Evolutionary conservation across 805 yeast species (phyloP), one percentile per base, ranked within the genome.

Genomic region (Starmera pachycereana): DNA sequence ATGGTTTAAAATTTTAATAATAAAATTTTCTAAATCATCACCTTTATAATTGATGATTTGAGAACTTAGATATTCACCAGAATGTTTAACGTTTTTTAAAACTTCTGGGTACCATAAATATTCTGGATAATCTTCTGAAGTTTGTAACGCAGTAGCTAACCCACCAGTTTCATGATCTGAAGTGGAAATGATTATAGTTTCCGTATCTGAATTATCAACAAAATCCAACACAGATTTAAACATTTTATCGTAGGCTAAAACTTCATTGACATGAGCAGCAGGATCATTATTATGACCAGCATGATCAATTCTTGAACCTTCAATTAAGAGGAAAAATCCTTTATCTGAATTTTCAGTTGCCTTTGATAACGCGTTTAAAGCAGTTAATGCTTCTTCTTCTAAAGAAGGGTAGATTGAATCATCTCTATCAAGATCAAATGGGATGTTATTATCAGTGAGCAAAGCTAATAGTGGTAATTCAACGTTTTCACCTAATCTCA

Each of bases 81-180:
- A 81, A 53, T 82, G 87, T 10, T 74, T 66, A 19, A 85, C 83
- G 46, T 78, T 74, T 34, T 69, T 59, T 41, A 89, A 68, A 14
- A 75, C 85, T 54, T 82, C 78, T 1, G 97, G 97, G 51, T 71
- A 74, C 96, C 96, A 89, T 43, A 76, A 54, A 54, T 88, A 88
- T 43, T 87, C 95, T 2, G 97, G 97, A 57, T 88, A 87, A 1
- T 57, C 56, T 4, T 68, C 58, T 6, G 76, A 55, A 32, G 83
- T 60, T 65, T 89, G 96, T 61, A 89, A 76, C 0, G 95, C 87
- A 36, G 85, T 74, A n/a, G 83, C 82, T 47, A 89, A 69, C 0
- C 97, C 97, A 46, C 97, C 97, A 22, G 97, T 89, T 59, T 89
- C 97, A 65, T 89, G 97, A 59, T 89, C 97, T 19, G 94, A 81